Conservation (phyloP, 805 yeast genomes). For the Saccharomyces eubayanus region DNA sequence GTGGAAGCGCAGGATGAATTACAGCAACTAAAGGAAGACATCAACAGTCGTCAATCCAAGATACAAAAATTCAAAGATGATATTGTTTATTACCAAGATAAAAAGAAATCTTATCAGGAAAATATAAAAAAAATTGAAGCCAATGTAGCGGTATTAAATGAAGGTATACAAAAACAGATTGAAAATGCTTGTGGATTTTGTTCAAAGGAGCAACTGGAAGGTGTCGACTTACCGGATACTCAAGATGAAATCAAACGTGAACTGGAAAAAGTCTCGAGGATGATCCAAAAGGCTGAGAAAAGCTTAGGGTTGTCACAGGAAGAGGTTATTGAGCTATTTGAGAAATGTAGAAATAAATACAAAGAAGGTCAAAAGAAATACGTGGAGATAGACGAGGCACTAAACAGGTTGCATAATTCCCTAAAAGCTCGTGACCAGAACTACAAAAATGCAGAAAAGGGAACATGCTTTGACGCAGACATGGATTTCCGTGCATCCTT, state of each 20-base stretch:
- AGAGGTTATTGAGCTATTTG: conserved; percentile 43
- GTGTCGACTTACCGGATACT: conserved; percentile 35
- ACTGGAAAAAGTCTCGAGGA: conserved; percentile 37
- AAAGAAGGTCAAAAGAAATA: conserved; percentile 37
- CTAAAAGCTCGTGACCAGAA: conserved; percentile 38
- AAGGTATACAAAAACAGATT: conserved; percentile 24
- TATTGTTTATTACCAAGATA: conserved; percentile 18
- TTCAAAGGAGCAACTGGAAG: conserved; percentile 37
- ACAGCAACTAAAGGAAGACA: conserved; percentile 12
- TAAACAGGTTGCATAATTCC: conserved; percentile 31
- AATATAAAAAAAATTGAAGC: conserved; percentile 19
- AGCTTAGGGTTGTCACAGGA: conserved; percentile 49
- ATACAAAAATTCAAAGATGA: conserved; percentile 21
- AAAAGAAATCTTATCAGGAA: conserved; percentile 11
- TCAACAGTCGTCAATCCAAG: conserved; percentile 10
- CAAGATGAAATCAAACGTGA: conserved; percentile 43
- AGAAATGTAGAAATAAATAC: conserved; percentile 36
- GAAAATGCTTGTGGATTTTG: conserved; percentile 37
- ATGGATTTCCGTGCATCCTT: conserved; percentile 52
- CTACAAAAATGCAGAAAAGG: conserved; percentile 33
- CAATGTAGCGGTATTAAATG: conserved; percentile 23
- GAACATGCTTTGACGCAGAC: conserved; percentile 43
- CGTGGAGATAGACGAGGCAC: conserved; percentile 29
- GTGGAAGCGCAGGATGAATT: conserved; percentile 8
- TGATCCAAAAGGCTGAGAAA: conserved; percentile 45